These are phyloP conservation scores for Sporothrix sp. DNA, from an alignment of 2,329 filamentous ascomycete species.

Conservation along the genomic window DNA sequence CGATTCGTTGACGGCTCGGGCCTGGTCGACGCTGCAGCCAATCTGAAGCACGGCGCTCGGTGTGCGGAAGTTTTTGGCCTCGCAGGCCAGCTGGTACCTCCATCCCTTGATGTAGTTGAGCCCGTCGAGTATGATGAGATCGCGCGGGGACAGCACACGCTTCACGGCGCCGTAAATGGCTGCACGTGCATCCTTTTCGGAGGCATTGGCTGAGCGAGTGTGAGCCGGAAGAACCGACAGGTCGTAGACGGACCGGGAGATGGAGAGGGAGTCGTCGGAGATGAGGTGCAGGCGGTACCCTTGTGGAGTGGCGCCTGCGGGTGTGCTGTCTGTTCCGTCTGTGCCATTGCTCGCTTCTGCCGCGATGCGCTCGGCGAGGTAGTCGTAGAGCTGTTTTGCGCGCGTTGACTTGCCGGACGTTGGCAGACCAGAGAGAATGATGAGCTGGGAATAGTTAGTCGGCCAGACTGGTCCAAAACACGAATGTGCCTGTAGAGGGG, in stretches of 20 bases:
- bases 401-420: slow-evolving; percentile 60
- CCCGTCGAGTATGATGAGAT: slow-evolving; percentile 71
- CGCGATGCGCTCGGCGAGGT: slow-evolving; percentile 50
- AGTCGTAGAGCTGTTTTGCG: slow-evolving; percentile 54
- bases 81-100: slow-evolving; percentile 77
- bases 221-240: slow-evolving; percentile 47
- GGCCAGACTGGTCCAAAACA: too few relatives aligned
- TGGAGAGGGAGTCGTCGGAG: slow-evolving; percentile 60
- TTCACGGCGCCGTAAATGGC: slow-evolving; percentile 70
- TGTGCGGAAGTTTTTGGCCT: slow-evolving; percentile 70
- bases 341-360: slow-evolving; percentile 17
- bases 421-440: slow-evolving; percentile 57
- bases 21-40: slow-evolving; percentile 44
- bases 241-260: slow-evolving; percentile 62
- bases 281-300: slow-evolving; percentile 62
- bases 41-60: slow-evolving; percentile 65
- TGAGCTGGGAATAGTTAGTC: slow-evolving; percentile 38
- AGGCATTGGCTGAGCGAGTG: slow-evolving; percentile 59
- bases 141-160: slow-evolving; percentile 58
- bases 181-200: slow-evolving; percentile 75
- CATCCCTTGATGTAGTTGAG: slow-evolving; percentile 87
- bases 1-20: slow-evolving; percentile 49
- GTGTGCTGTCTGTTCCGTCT: not conserved
- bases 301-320: not conserved
- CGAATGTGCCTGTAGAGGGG: too few relatives aligned